phyloP scores from a whole-genome alignment of 306 rosid species.

The Prosopis cineraria region DNA sequence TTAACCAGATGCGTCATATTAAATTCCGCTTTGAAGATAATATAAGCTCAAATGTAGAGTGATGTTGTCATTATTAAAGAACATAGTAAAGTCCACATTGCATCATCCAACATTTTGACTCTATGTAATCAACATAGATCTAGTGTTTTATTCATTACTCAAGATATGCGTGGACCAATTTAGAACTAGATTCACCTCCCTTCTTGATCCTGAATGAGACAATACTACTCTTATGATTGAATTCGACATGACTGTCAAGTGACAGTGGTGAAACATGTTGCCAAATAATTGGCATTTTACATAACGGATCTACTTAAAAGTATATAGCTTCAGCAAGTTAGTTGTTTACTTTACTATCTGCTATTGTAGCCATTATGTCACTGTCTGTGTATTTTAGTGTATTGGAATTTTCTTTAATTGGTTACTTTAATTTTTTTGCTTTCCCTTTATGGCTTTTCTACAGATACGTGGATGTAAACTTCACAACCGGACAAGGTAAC shows the following conservation, averaged over 20 bases:
- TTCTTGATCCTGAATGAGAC: conserved; percentile 11
- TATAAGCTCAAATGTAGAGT: background rate
- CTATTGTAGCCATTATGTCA: background rate
- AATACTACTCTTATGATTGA: conserved; percentile 16
- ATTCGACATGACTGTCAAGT: conserved; percentile 18
- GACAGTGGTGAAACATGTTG: conserved; percentile 21
- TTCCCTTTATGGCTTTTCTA: conserved; percentile 27
- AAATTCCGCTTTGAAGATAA: conserved; percentile 18
- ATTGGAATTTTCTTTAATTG: conserved; percentile 27
- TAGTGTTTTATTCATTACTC: background rate
- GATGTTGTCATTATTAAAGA: conserved; percentile 6
- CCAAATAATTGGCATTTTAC: conserved; percentile 20
- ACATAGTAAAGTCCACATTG: background rate
- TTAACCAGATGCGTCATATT: background rate
- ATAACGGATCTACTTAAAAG: conserved; percentile 13
- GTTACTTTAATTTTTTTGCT: conserved; percentile 29
- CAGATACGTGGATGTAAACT: conserved; percentile 94
- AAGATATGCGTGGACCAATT: conserved; percentile 13
- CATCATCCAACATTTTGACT: conserved; percentile 14
- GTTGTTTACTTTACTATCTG: background rate
- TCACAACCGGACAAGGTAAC: conserved; percentile 87
- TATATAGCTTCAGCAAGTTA: background rate
- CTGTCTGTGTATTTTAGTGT: conserved; percentile 8
- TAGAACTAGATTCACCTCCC: conserved; percentile 16
- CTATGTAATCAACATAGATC: conserved; percentile 7